A percentile compares a stretch with the other conserved stretches of the same genome.
phyloP scores from a whole-genome alignment of 306 rosid genomes.

The Vigna angularis region DNA sequence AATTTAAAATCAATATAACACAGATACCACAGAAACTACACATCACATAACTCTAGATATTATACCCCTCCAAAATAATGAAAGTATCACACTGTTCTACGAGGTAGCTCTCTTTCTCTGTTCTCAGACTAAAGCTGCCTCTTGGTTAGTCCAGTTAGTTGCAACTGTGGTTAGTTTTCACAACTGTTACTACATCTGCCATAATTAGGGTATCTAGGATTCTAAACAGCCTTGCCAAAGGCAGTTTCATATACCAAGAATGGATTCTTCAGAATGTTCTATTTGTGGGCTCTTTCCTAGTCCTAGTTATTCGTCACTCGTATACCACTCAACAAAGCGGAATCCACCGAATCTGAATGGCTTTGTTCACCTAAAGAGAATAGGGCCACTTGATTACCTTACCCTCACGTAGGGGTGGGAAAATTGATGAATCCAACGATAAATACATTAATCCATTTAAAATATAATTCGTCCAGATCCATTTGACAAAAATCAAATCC shows the following conservation, averaged over 20 bases:
- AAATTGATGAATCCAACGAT: no score
- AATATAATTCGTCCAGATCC: no score
- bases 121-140: neutral
- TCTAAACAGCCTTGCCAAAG: neutral
- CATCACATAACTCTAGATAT: conserved; percentile 19
- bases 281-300: neutral
- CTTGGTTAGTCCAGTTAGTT: neutral
- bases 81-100: neutral
- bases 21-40: neutral
- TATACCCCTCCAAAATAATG: neutral
- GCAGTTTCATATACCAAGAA: neutral
- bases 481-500: no score
- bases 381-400: neutral
- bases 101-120: neutral
- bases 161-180: neutral
- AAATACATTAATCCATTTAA: no score
- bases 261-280: neutral
- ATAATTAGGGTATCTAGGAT: neutral
- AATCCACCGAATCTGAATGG: neutral
- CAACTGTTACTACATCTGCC: neutral
- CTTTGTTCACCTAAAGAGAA: neutral
- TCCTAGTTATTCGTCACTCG: neutral
- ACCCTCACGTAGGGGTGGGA: neutral
- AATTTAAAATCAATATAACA: conserved; percentile 23
- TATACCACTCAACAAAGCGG: neutral